Conservation (phyloP, 352 stramenopile genomes). For the Globisporangium cylindrosporum region DNA sequence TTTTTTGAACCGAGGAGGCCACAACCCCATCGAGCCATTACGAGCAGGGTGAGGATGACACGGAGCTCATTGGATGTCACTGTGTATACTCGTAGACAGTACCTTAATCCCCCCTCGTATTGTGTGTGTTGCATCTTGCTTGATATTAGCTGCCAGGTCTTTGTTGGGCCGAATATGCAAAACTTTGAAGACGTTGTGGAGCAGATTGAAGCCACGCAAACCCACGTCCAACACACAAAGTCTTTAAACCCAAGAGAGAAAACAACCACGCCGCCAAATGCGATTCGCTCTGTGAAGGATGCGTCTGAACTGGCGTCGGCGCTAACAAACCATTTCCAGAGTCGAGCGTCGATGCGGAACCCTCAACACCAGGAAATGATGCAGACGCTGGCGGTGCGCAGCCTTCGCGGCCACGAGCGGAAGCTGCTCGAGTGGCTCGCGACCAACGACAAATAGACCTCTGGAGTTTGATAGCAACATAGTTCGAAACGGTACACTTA, state of each 20-base stretch:
- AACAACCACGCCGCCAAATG: neutral
- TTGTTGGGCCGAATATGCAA: conserved; percentile 61
- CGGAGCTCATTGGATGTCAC: too few relatives aligned
- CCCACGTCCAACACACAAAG: neutral
- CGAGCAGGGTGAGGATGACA: conserved; percentile 35
- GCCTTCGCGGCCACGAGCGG: conserved; percentile 33
- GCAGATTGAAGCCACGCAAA: conserved; percentile 20
- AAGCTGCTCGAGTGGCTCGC: conserved; percentile 37
- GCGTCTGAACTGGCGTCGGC: conserved; percentile 20
- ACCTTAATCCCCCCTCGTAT: neutral
- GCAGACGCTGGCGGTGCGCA: conserved; percentile 26
- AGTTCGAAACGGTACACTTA: too few relatives aligned
- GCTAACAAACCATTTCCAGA: conserved; percentile 23
- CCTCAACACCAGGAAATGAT: conserved; percentile 15
- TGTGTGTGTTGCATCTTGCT: neutral
- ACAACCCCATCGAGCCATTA: conserved; percentile 77
- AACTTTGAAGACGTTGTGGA: conserved; percentile 66
- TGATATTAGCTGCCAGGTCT: conserved; percentile 46
- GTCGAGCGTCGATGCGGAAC: neutral
- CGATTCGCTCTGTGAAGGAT: conserved; percentile 13
- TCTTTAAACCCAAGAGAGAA: neutral
- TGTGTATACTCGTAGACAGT: too few relatives aligned
- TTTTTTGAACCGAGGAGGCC: conserved; percentile 56
- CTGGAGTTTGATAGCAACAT: neutral
- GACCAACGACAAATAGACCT: neutral